Evolutionary conservation across 2,329 filamentous ascomycete species (phyloP), one percentile per base, ranked within the genome.

Genomic region (Cercospora sp.): DNA sequence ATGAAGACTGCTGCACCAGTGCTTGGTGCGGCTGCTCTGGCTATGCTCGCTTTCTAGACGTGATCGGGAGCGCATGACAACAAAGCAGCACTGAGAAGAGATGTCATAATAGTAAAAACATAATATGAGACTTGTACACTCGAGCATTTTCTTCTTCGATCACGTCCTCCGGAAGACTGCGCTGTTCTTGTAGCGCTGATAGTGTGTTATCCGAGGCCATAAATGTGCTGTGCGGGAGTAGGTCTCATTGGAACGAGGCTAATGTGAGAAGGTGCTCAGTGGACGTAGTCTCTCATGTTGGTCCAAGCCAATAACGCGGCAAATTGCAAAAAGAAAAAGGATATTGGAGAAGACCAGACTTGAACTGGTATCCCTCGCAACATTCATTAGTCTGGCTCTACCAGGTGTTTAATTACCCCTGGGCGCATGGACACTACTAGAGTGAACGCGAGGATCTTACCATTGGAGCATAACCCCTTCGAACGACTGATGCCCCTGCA

Each of bases 1-100:
- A 36, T 59, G 55, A 36, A 12, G 55, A 59, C 55, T 59, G 55
- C 55, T 59, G 55, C 55, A 10, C 55, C 55, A n/a, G 20, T 59
- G n/a, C 55, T 59, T n/a, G 55, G 55, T 59, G 55, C 55, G 23
- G 55, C 55, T 31, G 55, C 55, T 20, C 12, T 59, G 10, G 55
- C 55, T 1, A 36, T 59, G 30, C 18, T 59, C n/a, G 55, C 55
- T 3, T 6, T 59, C 28, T 57, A 40, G 12, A 6, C 16, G 28
- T 64, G 45, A 7, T 55, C 23, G 48, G 48, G 8, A 28, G 13
- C 23, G 1, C 48, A 30, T 1, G 5, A 28, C 16, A 16, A n/a
- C 30, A 23, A 55, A 16, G 16, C 48, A 28, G 48, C 23, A 4
- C 6, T 9, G 10, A 16, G 20, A 55, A 53, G 20, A 26, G 20